Base-by-base conservation (phyloP, 805 yeast genomes). In the Ogataea saltuana region DNA sequence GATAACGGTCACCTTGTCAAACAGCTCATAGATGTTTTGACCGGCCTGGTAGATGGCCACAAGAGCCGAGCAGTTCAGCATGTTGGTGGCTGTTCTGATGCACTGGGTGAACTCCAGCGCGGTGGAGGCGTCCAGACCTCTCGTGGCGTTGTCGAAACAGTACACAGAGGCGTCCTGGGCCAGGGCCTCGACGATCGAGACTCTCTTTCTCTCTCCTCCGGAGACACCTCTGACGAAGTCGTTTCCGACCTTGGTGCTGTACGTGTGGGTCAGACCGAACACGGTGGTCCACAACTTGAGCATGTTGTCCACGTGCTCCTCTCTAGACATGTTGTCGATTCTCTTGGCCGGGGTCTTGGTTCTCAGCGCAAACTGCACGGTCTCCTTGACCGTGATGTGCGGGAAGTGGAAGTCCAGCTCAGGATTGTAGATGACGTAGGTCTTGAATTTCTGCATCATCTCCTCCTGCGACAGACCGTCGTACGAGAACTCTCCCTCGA, bases 401-500 rank as follows among this genome's bases (percentile, higher is more conserved):
- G 93, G 91, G 67, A 83, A 83, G 62, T 85, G 93, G 46, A 75
- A 75, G 59, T 85, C 93, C 44, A 81, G 65, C 62, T 77, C 83
- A 26, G 81, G 81, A 53, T 76, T 76, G 59, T 79, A 79, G 33
- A 79, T 65, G 36, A 79, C 63, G 51, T 78, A 86, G 47, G 61
- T 72, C 51, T 76, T 76, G 66, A 70, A 84, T 28, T 68, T 59
- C 47, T 71, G 61, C 66, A 81, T 67, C 82, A 85, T 80, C 48
- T 81, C 85, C 27, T 65, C 51, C 55, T 77, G 83, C 13, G 70
- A 57, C 39, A 83, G 67, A 37, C 87, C 86, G 58, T 81, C 86
- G 55, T 83, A 85, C 6, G 70, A 54, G 45, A 85, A 63, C 16
- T 72, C 70, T 49, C 89, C 88, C 30, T 72, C 72, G 28, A 72